Percentiles rank a stretch among this genome's conserved stretches.
These are phyloP conservation scores for Fusarium proliferatum DNA, from an alignment of 2,329 filamentous ascomycete genomes.

Conservation along the genomic window DNA sequence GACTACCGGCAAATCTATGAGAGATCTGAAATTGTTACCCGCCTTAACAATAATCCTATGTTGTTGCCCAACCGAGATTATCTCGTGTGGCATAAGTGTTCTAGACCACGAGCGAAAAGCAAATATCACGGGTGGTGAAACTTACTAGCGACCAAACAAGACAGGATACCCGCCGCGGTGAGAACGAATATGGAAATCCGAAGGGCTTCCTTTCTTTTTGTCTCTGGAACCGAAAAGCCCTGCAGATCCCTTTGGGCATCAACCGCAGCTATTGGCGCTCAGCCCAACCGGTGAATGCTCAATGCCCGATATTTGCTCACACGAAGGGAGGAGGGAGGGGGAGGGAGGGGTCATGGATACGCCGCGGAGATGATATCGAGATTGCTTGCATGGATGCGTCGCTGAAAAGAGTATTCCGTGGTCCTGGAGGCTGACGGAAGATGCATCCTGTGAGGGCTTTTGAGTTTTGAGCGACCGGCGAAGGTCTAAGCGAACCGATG, in stretches of 20 bases:
- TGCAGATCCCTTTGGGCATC: conserved; percentile 31
- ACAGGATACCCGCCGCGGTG: not conserved
- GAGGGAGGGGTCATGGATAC: no score
- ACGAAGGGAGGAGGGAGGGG: not conserved
- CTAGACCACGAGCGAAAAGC: conserved; percentile 21
- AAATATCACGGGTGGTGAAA: conserved; percentile 27
- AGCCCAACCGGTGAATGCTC: conserved; percentile 11
- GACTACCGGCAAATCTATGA: conserved; percentile 20
- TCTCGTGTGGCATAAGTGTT: conserved; percentile 1
- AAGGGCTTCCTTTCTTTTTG: conserved; percentile 7
- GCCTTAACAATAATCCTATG: conserved; percentile 28
- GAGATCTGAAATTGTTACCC: conserved; percentile 24
- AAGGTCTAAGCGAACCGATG: no score
- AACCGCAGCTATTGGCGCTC: conserved; percentile 3
- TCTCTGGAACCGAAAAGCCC: not conserved
- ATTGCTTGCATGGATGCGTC: no score
- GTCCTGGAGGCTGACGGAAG: no score
- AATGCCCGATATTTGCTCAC: conserved; percentile 22
- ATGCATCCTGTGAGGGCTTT: no score
- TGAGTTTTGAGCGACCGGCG: no score
- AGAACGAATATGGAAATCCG: conserved; percentile 17
- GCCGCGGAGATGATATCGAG: no score
- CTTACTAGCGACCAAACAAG: conserved; percentile 17
- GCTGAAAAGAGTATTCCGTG: no score
- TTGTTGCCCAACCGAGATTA: conserved; percentile 3